phyloP scores from a whole-genome alignment of 2,329 filamentous ascomycete genomes.

The Monilinia aucupariae region DNA sequence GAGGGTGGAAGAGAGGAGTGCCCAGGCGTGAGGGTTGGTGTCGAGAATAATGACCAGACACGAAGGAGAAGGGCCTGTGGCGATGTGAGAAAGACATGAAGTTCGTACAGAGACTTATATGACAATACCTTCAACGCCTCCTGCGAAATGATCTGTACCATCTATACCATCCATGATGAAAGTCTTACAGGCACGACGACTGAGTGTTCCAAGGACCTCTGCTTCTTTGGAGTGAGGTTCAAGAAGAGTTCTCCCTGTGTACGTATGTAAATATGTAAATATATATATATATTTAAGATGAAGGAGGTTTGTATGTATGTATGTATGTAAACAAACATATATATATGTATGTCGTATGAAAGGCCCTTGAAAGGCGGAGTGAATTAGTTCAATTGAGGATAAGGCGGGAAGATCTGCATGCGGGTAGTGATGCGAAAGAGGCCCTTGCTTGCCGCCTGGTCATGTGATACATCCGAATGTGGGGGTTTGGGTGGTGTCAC shows the following conservation, averaged over 20 bases:
- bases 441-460: constrained; percentile 9
- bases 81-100: constrained; percentile 18
- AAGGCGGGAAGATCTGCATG: constrained; percentile 10
- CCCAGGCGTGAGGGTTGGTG: constrained; percentile 94
- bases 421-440: background rate
- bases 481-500: constrained; percentile 6
- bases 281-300: no score
- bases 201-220: background rate
- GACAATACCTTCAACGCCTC: constrained; percentile 41
- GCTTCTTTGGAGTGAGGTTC: background rate
- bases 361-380: background rate
- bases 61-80: constrained; percentile 59
- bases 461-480: constrained; percentile 1
- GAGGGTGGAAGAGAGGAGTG: constrained; percentile 65
- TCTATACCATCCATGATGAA: constrained; percentile 60
- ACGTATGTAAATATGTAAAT: no score
- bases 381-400: background rate
- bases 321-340: no score
- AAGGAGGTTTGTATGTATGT: no score
- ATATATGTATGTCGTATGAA: no score
- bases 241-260: no score
- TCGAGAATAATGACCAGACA: constrained; percentile 89
- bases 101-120: background rate
- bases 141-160: constrained; percentile 51
- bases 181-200: constrained; percentile 24